phyloP scores from a whole-genome alignment of 2,329 filamentous ascomycete species.

The Trichophyton simii region DNA sequence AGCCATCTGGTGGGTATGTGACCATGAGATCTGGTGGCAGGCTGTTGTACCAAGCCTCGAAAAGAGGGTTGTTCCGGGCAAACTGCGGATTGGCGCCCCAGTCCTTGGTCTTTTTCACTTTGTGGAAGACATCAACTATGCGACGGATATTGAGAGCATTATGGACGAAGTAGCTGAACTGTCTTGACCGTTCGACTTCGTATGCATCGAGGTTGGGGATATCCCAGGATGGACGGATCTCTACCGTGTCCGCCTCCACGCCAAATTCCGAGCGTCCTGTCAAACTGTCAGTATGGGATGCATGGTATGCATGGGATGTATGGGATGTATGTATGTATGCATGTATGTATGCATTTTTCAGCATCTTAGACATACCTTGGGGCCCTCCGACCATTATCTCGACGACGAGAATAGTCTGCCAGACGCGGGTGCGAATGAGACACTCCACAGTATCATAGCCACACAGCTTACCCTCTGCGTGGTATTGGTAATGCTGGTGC shows the following conservation, averaged over 20 bases:
- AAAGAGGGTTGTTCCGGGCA: constrained; percentile 62
- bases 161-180: constrained; percentile 70
- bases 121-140: constrained; percentile 63
- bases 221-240: constrained; percentile 55
- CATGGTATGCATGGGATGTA: too few relatives aligned
- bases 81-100: constrained; percentile 83
- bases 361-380: constrained; percentile 53
- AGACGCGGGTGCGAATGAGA: constrained; percentile 70
- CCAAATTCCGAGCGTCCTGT: constrained; percentile 65
- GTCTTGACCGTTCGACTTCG: constrained; percentile 66
- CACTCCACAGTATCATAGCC: constrained; percentile 61
- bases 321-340: too few relatives aligned
- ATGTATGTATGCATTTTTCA: neutral
- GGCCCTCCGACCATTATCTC: constrained; percentile 90
- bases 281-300: neutral
- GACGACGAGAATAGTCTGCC: constrained; percentile 75
- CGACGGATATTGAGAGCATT: constrained; percentile 65
- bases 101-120: constrained; percentile 62
- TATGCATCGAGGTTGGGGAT: constrained; percentile 56
- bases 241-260: constrained; percentile 61
- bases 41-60: constrained; percentile 62
- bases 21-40: constrained; percentile 69
- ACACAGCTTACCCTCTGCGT: constrained; percentile 60
- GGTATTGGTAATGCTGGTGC: constrained; percentile 72
- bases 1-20: constrained; percentile 63